A percentile compares a stretch with the other conserved stretches of the same genome.
These are phyloP conservation scores for Flaveria trinervia DNA, from an alignment of 129 eudicot genomes.

Conservation along the genomic window DNA sequence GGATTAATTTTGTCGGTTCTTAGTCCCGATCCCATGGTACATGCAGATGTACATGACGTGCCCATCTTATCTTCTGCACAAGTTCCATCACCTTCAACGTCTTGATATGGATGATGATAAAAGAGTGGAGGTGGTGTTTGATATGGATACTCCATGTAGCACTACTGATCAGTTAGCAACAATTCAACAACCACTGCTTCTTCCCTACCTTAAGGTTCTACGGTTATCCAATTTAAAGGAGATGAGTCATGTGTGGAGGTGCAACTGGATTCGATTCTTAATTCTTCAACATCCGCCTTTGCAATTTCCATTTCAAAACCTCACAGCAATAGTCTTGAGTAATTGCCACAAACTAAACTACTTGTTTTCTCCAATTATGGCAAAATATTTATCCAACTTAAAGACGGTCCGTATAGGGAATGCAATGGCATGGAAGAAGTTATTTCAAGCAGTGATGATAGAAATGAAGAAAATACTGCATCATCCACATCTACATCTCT, in stretches of 20 bases:
- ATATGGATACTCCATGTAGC: conserved; percentile 12
- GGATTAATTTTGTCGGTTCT: background rate
- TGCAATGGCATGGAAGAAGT: conserved; percentile 8
- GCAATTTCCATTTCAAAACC: conserved; percentile 5
- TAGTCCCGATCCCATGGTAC: background rate
- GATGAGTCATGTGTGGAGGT: conserved; percentile 24
- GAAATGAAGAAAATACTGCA: background rate
- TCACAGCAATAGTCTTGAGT: background rate
- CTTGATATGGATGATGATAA: background rate
- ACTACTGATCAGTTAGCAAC: background rate
- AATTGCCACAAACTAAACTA: background rate
- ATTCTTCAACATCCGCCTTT: background rate
- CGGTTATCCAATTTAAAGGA: accelerated
- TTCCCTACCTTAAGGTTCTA: background rate
- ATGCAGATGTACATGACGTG: background rate
- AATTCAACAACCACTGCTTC: background rate
- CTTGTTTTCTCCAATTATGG: conserved; percentile 19
- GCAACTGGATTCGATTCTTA: conserved; percentile 7
- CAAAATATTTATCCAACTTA: conserved; percentile 16
- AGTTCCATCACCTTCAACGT: background rate
- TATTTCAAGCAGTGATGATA: conserved; percentile 20
- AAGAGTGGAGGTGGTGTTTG: conserved; percentile 12
- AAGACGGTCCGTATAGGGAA: accelerated
- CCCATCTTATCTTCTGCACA: conserved; percentile 14
- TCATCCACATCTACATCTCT: background rate